A percentile compares a stretch with the other conserved stretches of the same genome.
Conservation (phyloP, 495 filamentous ascomycete genomes). For the Letharia columbiana region DNA sequence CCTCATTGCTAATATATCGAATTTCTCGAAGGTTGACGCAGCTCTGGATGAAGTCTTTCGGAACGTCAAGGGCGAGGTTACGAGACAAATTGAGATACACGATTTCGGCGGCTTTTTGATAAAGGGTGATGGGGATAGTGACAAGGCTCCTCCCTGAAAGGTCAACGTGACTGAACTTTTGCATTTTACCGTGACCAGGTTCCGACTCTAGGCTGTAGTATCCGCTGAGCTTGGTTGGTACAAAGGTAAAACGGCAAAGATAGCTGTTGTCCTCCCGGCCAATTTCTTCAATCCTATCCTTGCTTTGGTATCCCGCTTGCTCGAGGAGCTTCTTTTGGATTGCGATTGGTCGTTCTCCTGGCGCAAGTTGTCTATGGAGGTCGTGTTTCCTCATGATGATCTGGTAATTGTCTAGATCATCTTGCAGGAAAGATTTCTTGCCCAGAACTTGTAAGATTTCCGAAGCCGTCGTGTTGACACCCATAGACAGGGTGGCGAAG, state of each 20-base stretch:
- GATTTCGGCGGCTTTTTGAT: slow-evolving; percentile 85
- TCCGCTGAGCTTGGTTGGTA: slow-evolving; percentile 79
- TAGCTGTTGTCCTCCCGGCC: slow-evolving; percentile 98
- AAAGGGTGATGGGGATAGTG: slow-evolving; percentile 89
- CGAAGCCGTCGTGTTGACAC: slow-evolving; percentile 69
- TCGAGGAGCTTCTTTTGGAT: slow-evolving; percentile 91
- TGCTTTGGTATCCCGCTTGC: slow-evolving; percentile 83
- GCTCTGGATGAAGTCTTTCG: slow-evolving; percentile 91
- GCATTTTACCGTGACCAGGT: slow-evolving; percentile 66
- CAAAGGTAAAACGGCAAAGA: slow-evolving; percentile 87
- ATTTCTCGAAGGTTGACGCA: slow-evolving; percentile 90
- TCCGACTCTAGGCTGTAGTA: slow-evolving; percentile 66
- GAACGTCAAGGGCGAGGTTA: slow-evolving; percentile 86
- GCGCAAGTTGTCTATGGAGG: slow-evolving; percentile 69
- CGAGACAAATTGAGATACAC: slow-evolving; percentile 87
- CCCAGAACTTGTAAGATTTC: slow-evolving; percentile 79
- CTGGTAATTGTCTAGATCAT: slow-evolving; percentile 85
- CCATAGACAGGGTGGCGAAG: slow-evolving; percentile 80
- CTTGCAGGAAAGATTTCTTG: slow-evolving; percentile 83
- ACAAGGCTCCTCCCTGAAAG: slow-evolving; percentile 83
- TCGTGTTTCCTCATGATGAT: slow-evolving; percentile 92
- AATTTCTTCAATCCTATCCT: slow-evolving; percentile 83
- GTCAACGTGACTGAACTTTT: slow-evolving; percentile 90
- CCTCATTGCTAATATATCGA: slow-evolving; percentile 88
- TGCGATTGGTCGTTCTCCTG: slow-evolving; percentile 72